Evolutionary conservation across 148 eudicot genomes (phyloP).

Genomic region (Fagopyrum tataricum): DNA sequence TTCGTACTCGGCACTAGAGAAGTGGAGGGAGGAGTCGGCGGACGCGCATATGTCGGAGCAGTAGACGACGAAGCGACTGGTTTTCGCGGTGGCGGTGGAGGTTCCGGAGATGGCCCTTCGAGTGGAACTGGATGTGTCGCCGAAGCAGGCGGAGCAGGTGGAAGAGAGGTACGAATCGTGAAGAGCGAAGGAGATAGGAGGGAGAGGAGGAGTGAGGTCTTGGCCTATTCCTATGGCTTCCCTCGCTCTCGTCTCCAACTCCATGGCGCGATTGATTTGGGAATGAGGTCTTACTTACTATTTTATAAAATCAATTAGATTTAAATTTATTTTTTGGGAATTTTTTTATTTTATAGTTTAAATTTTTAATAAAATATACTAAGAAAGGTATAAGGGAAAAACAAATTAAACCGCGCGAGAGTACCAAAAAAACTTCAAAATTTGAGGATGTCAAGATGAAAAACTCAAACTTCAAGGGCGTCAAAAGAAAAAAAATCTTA

Average conservation of each 20-base stretch:
- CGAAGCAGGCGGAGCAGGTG: slow-evolving; percentile 25
- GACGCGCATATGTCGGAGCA: slow-evolving; percentile 35
- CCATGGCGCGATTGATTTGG: background rate
- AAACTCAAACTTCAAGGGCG: too few relatives aligned
- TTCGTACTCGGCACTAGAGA: slow-evolving; percentile 41
- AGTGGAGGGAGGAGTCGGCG: slow-evolving; percentile 32
- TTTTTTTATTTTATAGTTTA: too few relatives aligned
- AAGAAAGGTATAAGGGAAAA: too few relatives aligned
- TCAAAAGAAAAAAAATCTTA: too few relatives aligned
- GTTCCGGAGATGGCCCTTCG: slow-evolving; percentile 2
- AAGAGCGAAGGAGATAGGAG: slow-evolving; percentile 56
- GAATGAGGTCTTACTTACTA: too few relatives aligned
- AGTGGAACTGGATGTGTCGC: slow-evolving; percentile 5
- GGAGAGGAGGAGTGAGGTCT: slow-evolving; percentile 40
- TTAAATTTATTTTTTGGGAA: too few relatives aligned
- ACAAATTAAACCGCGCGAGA: too few relatives aligned
- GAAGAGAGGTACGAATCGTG: slow-evolving; percentile 25
- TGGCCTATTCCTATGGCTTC: slow-evolving; percentile 23
- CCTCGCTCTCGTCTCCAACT: slow-evolving; percentile 45
- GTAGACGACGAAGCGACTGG: slow-evolving; percentile 21
- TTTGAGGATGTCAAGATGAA: too few relatives aligned
- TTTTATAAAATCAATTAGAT: too few relatives aligned
- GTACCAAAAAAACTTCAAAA: too few relatives aligned
- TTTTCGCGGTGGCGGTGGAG: slow-evolving; percentile 11
- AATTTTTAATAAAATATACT: too few relatives aligned